Conservation (phyloP, 176 grass and related monocot genomes). For the Tuctoria greenei region DNA sequence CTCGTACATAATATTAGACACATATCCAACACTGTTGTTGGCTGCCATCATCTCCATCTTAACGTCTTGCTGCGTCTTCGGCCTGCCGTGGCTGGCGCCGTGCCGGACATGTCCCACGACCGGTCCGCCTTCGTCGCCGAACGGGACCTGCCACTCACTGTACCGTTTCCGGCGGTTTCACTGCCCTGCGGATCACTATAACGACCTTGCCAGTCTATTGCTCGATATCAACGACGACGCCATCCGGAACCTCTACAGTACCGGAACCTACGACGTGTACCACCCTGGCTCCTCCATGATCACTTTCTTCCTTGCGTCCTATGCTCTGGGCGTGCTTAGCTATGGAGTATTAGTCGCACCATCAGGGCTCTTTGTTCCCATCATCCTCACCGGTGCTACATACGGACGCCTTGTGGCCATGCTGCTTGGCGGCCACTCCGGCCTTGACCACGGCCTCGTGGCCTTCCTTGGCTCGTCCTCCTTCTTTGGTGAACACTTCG, state of each 20-base stretch:
- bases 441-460: conserved; percentile 86
- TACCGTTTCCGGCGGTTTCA: conserved; percentile 74
- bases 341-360: conserved; percentile 93
- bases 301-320: conserved; percentile 68
- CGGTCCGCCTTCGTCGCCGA: not conserved
- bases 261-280: conserved; percentile 74
- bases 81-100: conserved; percentile 72
- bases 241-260: conserved; percentile 81
- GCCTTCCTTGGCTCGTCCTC: conserved; percentile 88
- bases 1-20: no score
- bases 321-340: conserved; percentile 74
- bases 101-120: conserved; percentile 64
- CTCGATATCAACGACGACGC: conserved; percentile 92
- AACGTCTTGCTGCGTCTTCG: conserved; percentile 60
- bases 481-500: conserved; percentile 85
- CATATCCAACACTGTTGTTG: no score
- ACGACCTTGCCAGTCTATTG: conserved; percentile 87
- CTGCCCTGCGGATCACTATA: conserved; percentile 73
- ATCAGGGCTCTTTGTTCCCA: conserved; percentile 78
- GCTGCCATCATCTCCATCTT: conserved; percentile 62
- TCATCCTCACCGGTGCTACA: conserved; percentile 90
- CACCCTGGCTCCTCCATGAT: conserved; percentile 63
- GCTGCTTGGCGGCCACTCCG: conserved; percentile 50
- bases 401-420: conserved; percentile 77
- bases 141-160: conserved; percentile 50